Evolutionary conservation across 2,329 filamentous ascomycete species (phyloP).

Genomic region (Stenocarpella maydis): DNA sequence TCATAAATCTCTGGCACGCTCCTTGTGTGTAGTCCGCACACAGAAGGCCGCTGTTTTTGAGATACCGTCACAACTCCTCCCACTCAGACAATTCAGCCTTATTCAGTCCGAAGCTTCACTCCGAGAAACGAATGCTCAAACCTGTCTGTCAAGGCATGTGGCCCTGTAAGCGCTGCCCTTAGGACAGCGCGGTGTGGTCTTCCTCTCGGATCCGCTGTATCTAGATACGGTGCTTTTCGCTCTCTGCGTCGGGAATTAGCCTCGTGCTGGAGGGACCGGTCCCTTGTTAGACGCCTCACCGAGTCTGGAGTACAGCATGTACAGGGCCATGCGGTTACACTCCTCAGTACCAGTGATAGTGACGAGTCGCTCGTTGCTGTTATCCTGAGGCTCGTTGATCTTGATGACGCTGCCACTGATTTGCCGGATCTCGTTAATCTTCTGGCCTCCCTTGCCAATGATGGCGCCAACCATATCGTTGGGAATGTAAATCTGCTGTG

Average conservation of each 20-base stretch:
- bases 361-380: constrained; percentile 96
- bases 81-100: constrained; percentile 24
- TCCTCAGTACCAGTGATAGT: constrained; percentile 98
- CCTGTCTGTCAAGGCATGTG: constrained; percentile 25
- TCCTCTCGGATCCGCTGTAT: not conserved
- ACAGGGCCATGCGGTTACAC: constrained; percentile 99
- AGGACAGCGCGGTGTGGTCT: not conserved
- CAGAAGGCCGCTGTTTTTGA: constrained; percentile 14
- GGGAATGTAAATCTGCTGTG: constrained; percentile 98
- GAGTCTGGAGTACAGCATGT: constrained; percentile 98
- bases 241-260: constrained; percentile 60
- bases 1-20: constrained; percentile 26
- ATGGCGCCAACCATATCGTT: constrained; percentile 99
- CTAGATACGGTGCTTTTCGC: constrained; percentile 78
- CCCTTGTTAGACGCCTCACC: constrained; percentile 63
- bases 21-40: constrained; percentile 21
- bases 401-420: constrained; percentile 98
- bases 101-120: constrained; percentile 22
- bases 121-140: constrained; percentile 32
- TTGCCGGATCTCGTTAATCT: constrained; percentile 99
- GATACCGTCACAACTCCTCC: constrained; percentile 32
- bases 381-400: constrained; percentile 99
- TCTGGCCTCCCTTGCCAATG: constrained; percentile 96
- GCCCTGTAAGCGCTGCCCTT: not conserved
- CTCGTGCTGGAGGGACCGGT: constrained; percentile 29